Evolutionary conservation across 805 yeast genomes (phyloP), one percentile per base, ranked within the genome.

Genomic region (Zygotorulaspora florentina): DNA sequence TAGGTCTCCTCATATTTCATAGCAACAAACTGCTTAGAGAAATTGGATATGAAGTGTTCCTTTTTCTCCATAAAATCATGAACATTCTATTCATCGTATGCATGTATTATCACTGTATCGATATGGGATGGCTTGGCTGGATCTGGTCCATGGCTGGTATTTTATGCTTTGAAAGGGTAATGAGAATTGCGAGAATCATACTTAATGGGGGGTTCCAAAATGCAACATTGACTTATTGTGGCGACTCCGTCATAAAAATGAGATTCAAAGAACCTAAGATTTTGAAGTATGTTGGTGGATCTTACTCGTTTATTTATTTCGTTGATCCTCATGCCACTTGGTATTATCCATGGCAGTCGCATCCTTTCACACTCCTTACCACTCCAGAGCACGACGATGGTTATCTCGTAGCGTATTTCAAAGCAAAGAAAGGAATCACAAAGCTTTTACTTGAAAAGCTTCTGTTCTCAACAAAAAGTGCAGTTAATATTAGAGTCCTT

Each of bases 281-380:
- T 42, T 77, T 82, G 73, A 68, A 67, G 34, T 67, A 74, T 16
- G 65, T 57, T 46, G 82, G 87, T 2, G 85, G 86, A 29, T 68
- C 75, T n/a, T 77, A 66, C 59, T 78, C 74, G 1, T 84, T 68
- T 55, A 64, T 85, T 35, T 75, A 81, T 62, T 80, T 83, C 59
- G 51, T 81, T 46, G 67, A 76, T 36, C 70, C 75, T 15, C 58
- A 65, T 2, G 64, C 72, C 31, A 79, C 82, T 61, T 82, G 83
- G 81, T 59, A 57, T 39, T 58, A 55, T 35, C 48, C 55, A 15
- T 56, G 57, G 42, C 87, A 84, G 60, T 77, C 83, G 3, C 89
- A 85, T 60, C 90, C 91, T 3, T 84, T 85, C 65, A 81, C 90
- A 1, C 61, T 77, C 7, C 67, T 76, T 41, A 64, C 75, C 2